phyloP scores from a whole-genome alignment of 805 yeast genomes.

The Saccharomycopsis javanensis region DNA sequence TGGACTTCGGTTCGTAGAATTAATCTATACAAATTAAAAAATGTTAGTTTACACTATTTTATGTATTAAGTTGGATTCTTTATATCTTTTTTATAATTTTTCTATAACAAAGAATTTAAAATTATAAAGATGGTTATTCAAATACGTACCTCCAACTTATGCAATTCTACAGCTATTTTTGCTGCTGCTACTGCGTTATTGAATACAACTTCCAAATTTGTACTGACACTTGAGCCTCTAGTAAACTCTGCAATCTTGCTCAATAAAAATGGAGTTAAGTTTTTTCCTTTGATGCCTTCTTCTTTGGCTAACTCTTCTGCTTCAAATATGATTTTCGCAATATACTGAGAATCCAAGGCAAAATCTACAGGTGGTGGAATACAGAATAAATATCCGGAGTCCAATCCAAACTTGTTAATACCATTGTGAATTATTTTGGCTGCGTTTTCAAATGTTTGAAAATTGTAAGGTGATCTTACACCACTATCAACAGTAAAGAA shows the following conservation, averaged over 20 bases:
- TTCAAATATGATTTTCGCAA: constrained; percentile 44
- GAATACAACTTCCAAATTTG: constrained; percentile 66
- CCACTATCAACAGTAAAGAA: constrained; percentile 75
- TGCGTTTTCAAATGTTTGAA: constrained; percentile 44
- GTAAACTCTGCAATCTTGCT: constrained; percentile 57
- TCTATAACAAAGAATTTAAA: neutral
- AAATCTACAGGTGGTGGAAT: constrained; percentile 65
- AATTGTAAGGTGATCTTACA: constrained; percentile 55
- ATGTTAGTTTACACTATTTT: too few relatives aligned
- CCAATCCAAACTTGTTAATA: constrained; percentile 36
- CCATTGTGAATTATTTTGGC: constrained; percentile 51
- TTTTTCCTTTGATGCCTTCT: constrained; percentile 55
- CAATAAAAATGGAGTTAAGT: constrained; percentile 69
- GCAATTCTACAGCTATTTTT: constrained; percentile 48
- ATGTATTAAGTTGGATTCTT: too few relatives aligned
- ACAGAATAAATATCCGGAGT: constrained; percentile 69
- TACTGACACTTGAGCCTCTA: constrained; percentile 55
- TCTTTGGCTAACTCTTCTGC: constrained; percentile 49
- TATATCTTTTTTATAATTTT: neutral
- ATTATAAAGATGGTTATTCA: neutral
- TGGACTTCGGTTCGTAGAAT: neutral
- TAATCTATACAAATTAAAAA: neutral
- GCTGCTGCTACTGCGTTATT: constrained; percentile 68
- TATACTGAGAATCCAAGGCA: constrained; percentile 46
- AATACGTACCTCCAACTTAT: constrained; percentile 28